Evolutionary conservation across 2,329 filamentous ascomycete genomes (phyloP), one percentile per base, ranked within the genome.

Genomic region (Trichoderma lentiforme): DNA sequence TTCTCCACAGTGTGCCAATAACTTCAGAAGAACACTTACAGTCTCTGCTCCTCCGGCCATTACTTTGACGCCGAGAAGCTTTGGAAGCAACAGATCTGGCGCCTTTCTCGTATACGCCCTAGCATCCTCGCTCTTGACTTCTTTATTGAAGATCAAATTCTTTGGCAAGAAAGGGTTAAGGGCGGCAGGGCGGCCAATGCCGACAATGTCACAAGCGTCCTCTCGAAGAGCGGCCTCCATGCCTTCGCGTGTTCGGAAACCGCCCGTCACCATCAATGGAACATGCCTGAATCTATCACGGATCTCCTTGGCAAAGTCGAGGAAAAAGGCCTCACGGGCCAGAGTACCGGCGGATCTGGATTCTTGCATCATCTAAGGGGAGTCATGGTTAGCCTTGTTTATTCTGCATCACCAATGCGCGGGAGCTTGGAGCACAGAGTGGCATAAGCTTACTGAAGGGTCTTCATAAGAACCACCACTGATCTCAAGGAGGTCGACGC

Each of bases 401-500:
- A 56, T 14, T 14, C 9, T 18, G 6, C 15, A 34, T 15, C 12
- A 36, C 32, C 21, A 30, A 26, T 8, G 39, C 47, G 32, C n/a
- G 26, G 32, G 21, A 4, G 39, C 32, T 57, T 14, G 26, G 32
- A 36, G 30, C 21, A n/a, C 5, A 9, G 30, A 34, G 18, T 4
- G 30, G 24, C 3, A 51, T 53, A 21, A 47, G 32, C 65, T 66
- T 76, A 88, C 86, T 65, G 74, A 76, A 0, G 88, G 84, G 70
- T 89, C 79, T 75, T 90, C 86, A 74, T 87, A 90, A 0, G 79
- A 86, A 0, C 91, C 91, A 0, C 91, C 91, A 21, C 86, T 89
- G 30, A 93, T 85, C 79, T 93, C 91, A 2, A 93, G 80, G 74
- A 92, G 92, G 79, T 93, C 91, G 1, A 93, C 80, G 6, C 81